Evolutionary conservation across 2,329 filamentous ascomycete genomes (phyloP).

Genomic region (Thelonectria rubi): DNA sequence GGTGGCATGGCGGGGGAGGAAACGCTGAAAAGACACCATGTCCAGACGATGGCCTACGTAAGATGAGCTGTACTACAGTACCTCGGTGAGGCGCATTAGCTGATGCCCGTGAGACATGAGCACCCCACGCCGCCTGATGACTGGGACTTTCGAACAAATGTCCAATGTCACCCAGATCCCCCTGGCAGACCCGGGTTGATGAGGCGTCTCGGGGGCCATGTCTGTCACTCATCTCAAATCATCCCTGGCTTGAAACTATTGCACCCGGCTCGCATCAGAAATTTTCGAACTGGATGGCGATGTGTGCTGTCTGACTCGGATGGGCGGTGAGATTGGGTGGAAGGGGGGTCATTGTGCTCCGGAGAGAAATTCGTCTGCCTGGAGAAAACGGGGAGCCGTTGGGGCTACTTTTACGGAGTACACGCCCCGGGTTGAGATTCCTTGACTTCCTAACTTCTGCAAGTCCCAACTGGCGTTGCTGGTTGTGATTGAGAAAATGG

Average conservation of each 20-base stretch:
- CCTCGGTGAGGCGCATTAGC: slow-evolving; percentile 34
- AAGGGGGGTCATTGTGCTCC: slow-evolving; percentile 17
- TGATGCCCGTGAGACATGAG: slow-evolving; percentile 18
- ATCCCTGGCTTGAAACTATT: slow-evolving; percentile 18
- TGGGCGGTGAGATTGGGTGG: slow-evolving; percentile 29
- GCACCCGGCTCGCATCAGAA: slow-evolving; percentile 14
- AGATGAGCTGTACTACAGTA: slow-evolving; percentile 28
- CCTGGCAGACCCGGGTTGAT: slow-evolving; percentile 9
- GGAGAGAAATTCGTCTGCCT: slow-evolving; percentile 38
- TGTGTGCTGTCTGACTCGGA: slow-evolving; percentile 21
- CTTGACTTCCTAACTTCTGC: slow-evolving; percentile 30
- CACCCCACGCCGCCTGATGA: slow-evolving; percentile 29
- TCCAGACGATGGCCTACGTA: slow-evolving; percentile 31
- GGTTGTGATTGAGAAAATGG: slow-evolving; percentile 13
- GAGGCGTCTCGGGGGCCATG: slow-evolving; percentile 16
- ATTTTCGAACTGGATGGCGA: slow-evolving; percentile 21
- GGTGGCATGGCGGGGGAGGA: slow-evolving; percentile 22
- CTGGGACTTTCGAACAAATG: not conserved
- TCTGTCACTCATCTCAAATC: slow-evolving; percentile 26
- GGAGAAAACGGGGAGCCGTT: slow-evolving; percentile 29
- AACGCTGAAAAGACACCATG: slow-evolving; percentile 24
- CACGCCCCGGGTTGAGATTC: slow-evolving; percentile 16
- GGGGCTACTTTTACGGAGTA: slow-evolving; percentile 9
- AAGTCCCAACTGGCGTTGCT: slow-evolving; percentile 30
- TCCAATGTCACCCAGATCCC: not conserved